phyloP scores from a whole-genome alignment of 306 rosid species.

The Argentina anserina region DNA sequence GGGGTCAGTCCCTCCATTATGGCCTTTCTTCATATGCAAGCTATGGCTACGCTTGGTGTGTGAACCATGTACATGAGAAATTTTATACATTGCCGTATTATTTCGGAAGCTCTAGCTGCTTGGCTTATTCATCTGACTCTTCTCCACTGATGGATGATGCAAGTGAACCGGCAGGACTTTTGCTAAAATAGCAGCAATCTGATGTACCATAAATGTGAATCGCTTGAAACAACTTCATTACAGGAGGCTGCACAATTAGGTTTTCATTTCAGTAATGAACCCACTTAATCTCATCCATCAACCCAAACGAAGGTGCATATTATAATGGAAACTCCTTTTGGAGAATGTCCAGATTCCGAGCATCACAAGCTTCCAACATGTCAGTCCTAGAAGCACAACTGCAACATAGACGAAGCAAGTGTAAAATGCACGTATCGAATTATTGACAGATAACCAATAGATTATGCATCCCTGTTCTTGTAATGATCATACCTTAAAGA shows the following conservation, averaged over 20 bases:
- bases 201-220: neutral
- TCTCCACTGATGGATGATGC: neutral
- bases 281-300: neutral
- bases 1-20: neutral
- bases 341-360: constrained; percentile 82
- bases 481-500: constrained; percentile 65
- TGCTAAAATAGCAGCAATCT: neutral
- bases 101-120: neutral
- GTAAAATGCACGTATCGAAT: constrained; percentile 6
- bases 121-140: neutral
- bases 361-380: constrained; percentile 91
- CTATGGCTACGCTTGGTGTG: neutral
- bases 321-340: constrained; percentile 92
- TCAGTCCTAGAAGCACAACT: constrained; percentile 96
- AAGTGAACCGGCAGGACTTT: neutral
- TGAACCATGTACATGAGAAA: constrained; percentile 3
- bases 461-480: neutral
- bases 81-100: neutral
- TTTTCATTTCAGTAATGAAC: neutral
- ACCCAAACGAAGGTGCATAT: neutral
- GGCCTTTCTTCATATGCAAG: neutral
- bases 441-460: neutral
- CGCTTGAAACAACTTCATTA: neutral
- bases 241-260: neutral
- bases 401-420: constrained; percentile 30